Evolutionary conservation across 1,284 basidiomycete species (phyloP).

Genomic region (Marasmius sp.): DNA sequence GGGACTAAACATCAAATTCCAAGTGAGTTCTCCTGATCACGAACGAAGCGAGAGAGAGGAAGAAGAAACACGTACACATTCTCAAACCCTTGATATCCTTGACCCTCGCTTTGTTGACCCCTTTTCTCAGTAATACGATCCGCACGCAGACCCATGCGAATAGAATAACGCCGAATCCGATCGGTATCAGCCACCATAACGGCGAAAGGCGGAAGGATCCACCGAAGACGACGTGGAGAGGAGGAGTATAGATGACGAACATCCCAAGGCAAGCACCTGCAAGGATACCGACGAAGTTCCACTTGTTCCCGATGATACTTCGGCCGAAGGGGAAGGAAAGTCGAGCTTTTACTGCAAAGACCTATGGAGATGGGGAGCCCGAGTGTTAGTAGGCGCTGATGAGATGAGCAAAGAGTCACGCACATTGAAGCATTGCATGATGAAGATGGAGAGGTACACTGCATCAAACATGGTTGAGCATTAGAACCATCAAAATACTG

Average conservation of each 20-base stretch:
- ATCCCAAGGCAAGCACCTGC: slow-evolving; percentile 62
- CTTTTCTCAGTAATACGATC: slow-evolving; percentile 55
- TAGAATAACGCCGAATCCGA: slow-evolving; percentile 58
- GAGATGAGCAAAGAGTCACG: slow-evolving; percentile 12
- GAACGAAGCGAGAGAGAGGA: not conserved
- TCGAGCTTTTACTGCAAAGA: slow-evolving; percentile 68
- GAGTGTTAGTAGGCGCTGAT: not conserved
- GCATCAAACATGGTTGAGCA: not conserved
- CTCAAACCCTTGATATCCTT: slow-evolving; percentile 66
- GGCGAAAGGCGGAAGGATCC: slow-evolving; percentile 58
- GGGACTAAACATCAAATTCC: slow-evolving; percentile 43
- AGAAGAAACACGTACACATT: slow-evolving; percentile 55
- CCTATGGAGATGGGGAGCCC: slow-evolving; percentile 28
- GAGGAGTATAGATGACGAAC: slow-evolving; percentile 70
- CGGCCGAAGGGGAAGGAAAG: slow-evolving; percentile 64
- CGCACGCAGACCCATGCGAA: slow-evolving; percentile 60
- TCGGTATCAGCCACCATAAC: slow-evolving; percentile 68
- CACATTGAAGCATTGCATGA: slow-evolving; percentile 71
- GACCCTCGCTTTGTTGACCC: slow-evolving; percentile 53
- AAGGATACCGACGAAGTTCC: slow-evolving; percentile 66
- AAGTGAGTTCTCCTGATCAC: slow-evolving; percentile 10
- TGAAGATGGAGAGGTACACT: slow-evolving; percentile 69
- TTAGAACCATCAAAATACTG: not conserved
- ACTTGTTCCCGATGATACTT: slow-evolving; percentile 54
- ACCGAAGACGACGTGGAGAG: slow-evolving; percentile 66